Evolutionary conservation across 345 rosid species (phyloP).

Genomic region (Melaleuca alternifolia): DNA sequence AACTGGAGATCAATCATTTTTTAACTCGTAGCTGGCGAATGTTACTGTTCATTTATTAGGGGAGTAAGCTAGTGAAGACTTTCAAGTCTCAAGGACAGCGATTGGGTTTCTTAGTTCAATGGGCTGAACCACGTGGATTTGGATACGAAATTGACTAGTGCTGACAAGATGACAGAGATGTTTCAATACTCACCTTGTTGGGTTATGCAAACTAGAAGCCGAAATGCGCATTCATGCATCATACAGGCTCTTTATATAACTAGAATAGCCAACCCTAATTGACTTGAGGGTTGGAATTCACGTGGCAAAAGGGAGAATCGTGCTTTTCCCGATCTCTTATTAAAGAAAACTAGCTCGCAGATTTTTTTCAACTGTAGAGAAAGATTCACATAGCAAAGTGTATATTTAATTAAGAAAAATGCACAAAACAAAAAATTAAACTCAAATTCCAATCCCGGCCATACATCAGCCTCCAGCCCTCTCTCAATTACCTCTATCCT

Average conservation of each 20-base stretch:
- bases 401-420: not conserved
- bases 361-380: not conserved
- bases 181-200: not conserved
- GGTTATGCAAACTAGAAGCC: not conserved
- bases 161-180: not conserved
- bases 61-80: not conserved
- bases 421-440: not conserved
- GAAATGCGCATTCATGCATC: not conserved
- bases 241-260: not conserved
- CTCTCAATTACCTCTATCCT: not conserved
- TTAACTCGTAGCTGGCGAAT: not conserved
- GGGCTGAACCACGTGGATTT: not conserved
- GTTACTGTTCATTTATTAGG: not conserved
- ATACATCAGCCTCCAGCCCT: not conserved
- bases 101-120: not conserved
- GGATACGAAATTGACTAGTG: not conserved
- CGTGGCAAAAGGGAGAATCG: not conserved
- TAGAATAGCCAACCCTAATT: not conserved
- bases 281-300: not conserved
- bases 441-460: not conserved
- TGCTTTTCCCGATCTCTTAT: not conserved
- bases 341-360: not conserved
- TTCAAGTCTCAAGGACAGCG: not conserved
- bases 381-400: not conserved
- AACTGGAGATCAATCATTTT: not conserved